phyloP scores from a whole-genome alignment of 208 protist genomes.

The Acanthamoeba castellanii region DNA sequence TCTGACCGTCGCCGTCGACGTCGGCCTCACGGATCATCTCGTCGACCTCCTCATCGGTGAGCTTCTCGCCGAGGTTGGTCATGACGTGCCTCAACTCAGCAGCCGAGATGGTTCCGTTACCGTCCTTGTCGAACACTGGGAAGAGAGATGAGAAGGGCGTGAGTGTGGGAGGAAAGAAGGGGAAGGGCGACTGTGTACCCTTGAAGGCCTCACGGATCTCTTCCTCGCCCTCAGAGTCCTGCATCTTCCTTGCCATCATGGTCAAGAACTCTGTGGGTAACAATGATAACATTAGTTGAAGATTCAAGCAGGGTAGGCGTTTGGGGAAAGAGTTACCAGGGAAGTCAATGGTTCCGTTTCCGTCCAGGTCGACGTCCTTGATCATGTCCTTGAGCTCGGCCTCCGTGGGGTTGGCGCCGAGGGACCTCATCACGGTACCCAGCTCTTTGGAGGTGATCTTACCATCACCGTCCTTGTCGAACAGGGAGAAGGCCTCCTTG shows the following conservation, averaged over 20 bases:
- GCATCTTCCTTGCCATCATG: constrained; percentile 89
- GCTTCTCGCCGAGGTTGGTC: constrained; percentile 94
- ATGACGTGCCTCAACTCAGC: constrained; percentile 94
- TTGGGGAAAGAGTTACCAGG: constrained; percentile 81
- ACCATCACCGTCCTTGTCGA: constrained; percentile 99
- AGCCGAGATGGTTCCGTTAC: constrained; percentile 89
- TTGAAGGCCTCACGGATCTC: constrained; percentile 91
- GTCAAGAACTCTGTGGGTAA: constrained; percentile 88
- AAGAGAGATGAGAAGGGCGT: background rate
- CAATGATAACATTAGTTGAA: too few species aligned
- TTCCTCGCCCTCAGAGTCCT: constrained; percentile 90
- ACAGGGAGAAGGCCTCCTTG: constrained; percentile 99
- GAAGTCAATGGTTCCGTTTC: constrained; percentile 98
- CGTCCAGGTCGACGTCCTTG: constrained; percentile 97
- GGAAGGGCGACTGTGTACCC: background rate
- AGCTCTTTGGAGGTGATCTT: constrained; percentile 97
- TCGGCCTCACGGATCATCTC: constrained; percentile 93
- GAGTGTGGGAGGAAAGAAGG: background rate
- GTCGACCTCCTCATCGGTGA: constrained; percentile 94
- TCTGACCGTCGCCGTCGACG: constrained; percentile 92
- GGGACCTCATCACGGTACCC: constrained; percentile 98
- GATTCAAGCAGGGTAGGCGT: too few species aligned
- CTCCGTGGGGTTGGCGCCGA: constrained; percentile 97
- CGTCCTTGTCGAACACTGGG: constrained; percentile 91
- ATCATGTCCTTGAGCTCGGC: constrained; percentile 97